Conservation (phyloP, 495 filamentous ascomycete species). For the Penicillium ochrochloron region DNA sequence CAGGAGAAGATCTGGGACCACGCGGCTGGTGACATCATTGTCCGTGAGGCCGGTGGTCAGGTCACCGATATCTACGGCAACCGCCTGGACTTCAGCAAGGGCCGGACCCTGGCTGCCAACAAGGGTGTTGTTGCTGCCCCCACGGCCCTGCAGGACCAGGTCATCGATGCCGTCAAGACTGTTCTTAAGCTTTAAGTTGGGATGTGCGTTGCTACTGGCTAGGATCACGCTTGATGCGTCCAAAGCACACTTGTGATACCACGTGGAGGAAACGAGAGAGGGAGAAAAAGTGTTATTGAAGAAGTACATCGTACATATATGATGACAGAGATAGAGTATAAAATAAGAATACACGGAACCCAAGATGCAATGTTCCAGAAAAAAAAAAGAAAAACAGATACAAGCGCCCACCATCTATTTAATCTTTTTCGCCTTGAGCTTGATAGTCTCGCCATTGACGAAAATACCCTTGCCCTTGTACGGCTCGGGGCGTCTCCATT, state of each 20-base stretch:
- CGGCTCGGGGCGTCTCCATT: slow-evolving; percentile 90
- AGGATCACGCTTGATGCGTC: slow-evolving; percentile 43
- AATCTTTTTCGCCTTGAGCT: slow-evolving; percentile 98
- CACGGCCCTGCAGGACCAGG: slow-evolving; percentile 69
- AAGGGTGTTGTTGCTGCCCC: slow-evolving; percentile 93
- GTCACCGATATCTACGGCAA: slow-evolving; percentile 86
- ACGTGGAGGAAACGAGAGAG: slow-evolving; percentile 12
- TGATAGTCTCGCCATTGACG: slow-evolving; percentile 95
- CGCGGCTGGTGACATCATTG: slow-evolving; percentile 93
- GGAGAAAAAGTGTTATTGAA: slow-evolving; percentile 3
- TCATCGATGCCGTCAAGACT: slow-evolving; percentile 79
- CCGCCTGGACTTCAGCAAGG: slow-evolving; percentile 80
- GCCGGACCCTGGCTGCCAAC: slow-evolving; percentile 84
- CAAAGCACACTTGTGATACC: slow-evolving; percentile 39
- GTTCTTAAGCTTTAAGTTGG: slow-evolving; percentile 65
- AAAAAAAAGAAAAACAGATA: slow-evolving; percentile 27
- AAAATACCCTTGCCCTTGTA: slow-evolving; percentile 99
- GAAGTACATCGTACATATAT: slow-evolving; percentile 40
- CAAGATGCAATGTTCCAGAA: slow-evolving; percentile 32
- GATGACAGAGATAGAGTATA: slow-evolving; percentile 41
- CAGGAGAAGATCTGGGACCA: slow-evolving; percentile 99
- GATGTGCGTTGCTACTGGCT: slow-evolving; percentile 14
- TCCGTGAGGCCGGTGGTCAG: slow-evolving; percentile 88
- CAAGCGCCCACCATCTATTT: slow-evolving; percentile 60
- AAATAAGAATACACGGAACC: slow-evolving; percentile 51